These are phyloP conservation scores for Teratosphaeria zuluensis DNA, from an alignment of 2,329 filamentous ascomycete genomes.

Conservation along the genomic window DNA sequence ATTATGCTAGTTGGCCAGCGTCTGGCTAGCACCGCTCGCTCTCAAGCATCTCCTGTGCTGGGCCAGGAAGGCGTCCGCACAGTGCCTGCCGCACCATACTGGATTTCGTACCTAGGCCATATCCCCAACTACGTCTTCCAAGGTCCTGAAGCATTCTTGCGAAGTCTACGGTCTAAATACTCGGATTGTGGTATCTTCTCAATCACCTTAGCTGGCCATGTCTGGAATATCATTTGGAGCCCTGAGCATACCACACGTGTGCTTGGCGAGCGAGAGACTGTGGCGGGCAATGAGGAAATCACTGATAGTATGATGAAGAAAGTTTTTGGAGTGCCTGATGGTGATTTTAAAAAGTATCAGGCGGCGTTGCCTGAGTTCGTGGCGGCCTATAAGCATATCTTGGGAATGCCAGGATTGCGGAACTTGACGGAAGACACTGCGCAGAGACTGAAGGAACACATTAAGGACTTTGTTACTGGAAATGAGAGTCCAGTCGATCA, in stretches of 20 bases:
- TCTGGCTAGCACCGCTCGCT: slow-evolving; percentile 8
- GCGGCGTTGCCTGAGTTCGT: slow-evolving; percentile 26
- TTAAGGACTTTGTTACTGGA: slow-evolving; percentile 51
- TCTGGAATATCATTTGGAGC: slow-evolving; percentile 42
- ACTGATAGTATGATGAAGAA: slow-evolving; percentile 18
- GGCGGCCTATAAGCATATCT: slow-evolving; percentile 32
- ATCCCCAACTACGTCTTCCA: slow-evolving; percentile 38
- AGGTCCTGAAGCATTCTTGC: slow-evolving; percentile 36
- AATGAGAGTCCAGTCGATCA: slow-evolving; percentile 52
- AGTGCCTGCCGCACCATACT: slow-evolving; percentile 42
- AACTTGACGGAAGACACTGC: slow-evolving; percentile 31
- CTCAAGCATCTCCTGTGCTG: not conserved
- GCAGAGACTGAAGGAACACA: slow-evolving; percentile 32
- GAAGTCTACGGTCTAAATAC: slow-evolving; percentile 29
- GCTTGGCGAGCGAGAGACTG: slow-evolving; percentile 27
- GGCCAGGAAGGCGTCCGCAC: slow-evolving; percentile 15
- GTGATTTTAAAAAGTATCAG: slow-evolving; percentile 27
- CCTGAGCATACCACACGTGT: slow-evolving; percentile 37
- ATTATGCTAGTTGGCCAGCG: slow-evolving; percentile 12
- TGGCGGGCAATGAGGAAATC: slow-evolving; percentile 21
- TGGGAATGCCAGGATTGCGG: slow-evolving; percentile 38
- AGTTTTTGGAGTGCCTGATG: slow-evolving; percentile 33
- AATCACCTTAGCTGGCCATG: slow-evolving; percentile 40
- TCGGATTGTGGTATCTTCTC: slow-evolving; percentile 35
- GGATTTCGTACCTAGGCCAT: slow-evolving; percentile 50